Base-by-base conservation (phyloP, 768 basidiomycete species). In the Nidularia pulvinata region DNA sequence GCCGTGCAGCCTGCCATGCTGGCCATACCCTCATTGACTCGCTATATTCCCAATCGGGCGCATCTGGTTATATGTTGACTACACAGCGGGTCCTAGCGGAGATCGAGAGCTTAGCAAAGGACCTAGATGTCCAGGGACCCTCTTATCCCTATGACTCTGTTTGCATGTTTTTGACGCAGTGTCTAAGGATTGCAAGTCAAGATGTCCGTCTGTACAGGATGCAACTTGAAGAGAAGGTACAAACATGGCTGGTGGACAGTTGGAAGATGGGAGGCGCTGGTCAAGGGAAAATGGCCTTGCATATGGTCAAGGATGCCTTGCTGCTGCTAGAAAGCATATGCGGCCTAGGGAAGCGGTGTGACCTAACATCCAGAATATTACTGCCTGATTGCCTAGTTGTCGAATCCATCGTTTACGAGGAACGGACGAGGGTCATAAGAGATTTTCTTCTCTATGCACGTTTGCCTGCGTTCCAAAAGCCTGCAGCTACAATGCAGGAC, bases 101-200 rank as follows among this genome's bases (percentile, higher is more conserved):
- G 64, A 85, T 98, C 47, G 93, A 94, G 64, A 75, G 78, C 0
- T 73, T 98, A 46, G 81, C 85, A 1, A 88, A 87, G 56, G 92
- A 96, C 57, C 75, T 99, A 54, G 89, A 93, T 57, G 81, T 97
- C 13, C 96, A 98, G 69, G 95, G 95, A 0, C 95, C 95, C 2
- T 73, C 84, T 11, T 87, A 83, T 61, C 93, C 95, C 0, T 90
- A 81, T 61, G 97, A 99, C 63, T 86, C 95, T 1, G 93, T 96
- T 37, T 97, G 95, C 74, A 74, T 77, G 53, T 93, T 98, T 64
- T 75, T 98, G 46, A 72, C 81, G 5, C 73, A 81, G 30, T 88
- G 84, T 52, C 73, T 98, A 46, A 78, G 75, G 14, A 74, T 93
- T 22, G 86, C 93, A 0, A 85, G 82, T 54, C 86, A 88, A 62